Evolutionary conservation across 768 basidiomycete genomes (phyloP).

Genomic region (Suillus fuscotomentosus): DNA sequence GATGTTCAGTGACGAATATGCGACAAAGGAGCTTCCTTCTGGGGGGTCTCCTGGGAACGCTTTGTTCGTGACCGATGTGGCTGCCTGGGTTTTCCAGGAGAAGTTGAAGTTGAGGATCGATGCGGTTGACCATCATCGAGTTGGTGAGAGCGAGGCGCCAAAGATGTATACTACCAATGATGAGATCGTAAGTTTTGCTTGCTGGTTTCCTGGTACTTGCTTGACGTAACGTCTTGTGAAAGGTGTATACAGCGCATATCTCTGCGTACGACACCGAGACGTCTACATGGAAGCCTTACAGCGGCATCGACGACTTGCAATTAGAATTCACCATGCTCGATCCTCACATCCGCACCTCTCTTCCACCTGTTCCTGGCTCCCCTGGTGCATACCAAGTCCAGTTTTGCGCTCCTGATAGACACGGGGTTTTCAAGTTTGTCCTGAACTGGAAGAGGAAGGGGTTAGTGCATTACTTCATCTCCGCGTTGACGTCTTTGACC

Average conservation of each 20-base stretch:
- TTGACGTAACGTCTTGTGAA: slow-evolving; percentile 9
- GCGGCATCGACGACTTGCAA: slow-evolving; percentile 76
- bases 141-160: slow-evolving; percentile 57
- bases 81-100: slow-evolving; percentile 92
- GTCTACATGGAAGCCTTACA: slow-evolving; percentile 68
- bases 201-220: not conserved
- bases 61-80: slow-evolving; percentile 70
- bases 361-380: slow-evolving; percentile 53
- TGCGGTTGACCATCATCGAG: slow-evolving; percentile 66
- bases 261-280: slow-evolving; percentile 62
- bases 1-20: slow-evolving; percentile 75
- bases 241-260: slow-evolving; percentile 77
- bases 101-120: slow-evolving; percentile 78
- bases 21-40: slow-evolving; percentile 58
- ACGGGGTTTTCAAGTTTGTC: slow-evolving; percentile 98
- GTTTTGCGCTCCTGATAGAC: slow-evolving; percentile 91
- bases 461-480: slow-evolving; percentile 38
- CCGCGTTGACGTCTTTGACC: not conserved
- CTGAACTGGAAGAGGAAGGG: slow-evolving; percentile 88
- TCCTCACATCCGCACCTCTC: slow-evolving; percentile 85
- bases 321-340: slow-evolving; percentile 99
- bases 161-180: slow-evolving; percentile 87
- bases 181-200: slow-evolving; percentile 56
- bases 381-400: slow-evolving; percentile 75
- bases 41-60: slow-evolving; percentile 71